Evolutionary conservation across 257 asterid genomes (phyloP).

Genomic region (Coffea canephora): DNA sequence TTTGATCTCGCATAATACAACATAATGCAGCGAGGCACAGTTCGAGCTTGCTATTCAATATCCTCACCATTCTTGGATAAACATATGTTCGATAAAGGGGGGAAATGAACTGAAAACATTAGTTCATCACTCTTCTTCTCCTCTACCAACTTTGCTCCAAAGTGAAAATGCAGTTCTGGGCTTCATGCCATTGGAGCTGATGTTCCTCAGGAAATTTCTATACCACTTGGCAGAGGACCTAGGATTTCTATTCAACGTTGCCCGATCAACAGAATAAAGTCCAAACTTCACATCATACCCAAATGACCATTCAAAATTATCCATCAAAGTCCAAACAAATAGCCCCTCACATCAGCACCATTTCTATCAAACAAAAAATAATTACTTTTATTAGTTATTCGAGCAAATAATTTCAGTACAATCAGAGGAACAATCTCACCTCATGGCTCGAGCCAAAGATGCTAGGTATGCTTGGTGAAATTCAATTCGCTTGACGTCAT

Average conservation of each 20-base stretch:
- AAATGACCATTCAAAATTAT: constrained; percentile 60
- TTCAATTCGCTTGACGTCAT: constrained; percentile 48
- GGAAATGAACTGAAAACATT: no score
- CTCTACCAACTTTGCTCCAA: background rate
- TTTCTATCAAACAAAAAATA: constrained; percentile 29
- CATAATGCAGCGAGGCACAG: no score
- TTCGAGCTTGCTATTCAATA: no score
- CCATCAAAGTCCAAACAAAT: constrained; percentile 79
- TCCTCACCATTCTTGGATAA: no score
- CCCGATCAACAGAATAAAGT: constrained; percentile 40
- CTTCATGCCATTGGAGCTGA: background rate
- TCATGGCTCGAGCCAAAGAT: constrained; percentile 55
- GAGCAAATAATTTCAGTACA: no score
- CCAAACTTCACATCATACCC: constrained; percentile 58
- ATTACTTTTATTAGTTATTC: no score
- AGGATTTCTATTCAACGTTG: constrained; percentile 50
- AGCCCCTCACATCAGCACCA: constrained; percentile 72
- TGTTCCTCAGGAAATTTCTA: constrained; percentile 45
- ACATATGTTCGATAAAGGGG: no score
- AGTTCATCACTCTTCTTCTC: no score
- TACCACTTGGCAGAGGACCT: constrained; percentile 69
- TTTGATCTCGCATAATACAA: no score
- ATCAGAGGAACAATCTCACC: constrained; percentile 31
- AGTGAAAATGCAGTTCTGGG: background rate
- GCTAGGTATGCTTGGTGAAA: constrained; percentile 58